Conservation (phyloP, 768 basidiomycete genomes). For the Boletus tomentosulus region DNA sequence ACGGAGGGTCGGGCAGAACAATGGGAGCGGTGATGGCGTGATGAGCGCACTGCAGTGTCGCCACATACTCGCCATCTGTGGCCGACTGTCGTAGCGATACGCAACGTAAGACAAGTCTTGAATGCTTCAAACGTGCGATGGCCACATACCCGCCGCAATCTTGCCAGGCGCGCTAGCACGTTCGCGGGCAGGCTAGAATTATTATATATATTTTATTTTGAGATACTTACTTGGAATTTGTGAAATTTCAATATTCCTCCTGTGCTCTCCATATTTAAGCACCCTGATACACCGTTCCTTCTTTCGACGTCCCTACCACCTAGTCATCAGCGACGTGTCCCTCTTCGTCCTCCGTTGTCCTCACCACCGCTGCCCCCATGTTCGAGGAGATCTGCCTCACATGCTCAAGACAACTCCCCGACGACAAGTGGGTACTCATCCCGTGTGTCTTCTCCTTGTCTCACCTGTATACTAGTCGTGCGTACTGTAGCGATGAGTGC, state of each 20-base stretch:
- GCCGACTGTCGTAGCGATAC: not conserved
- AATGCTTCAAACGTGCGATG: constrained; percentile 17
- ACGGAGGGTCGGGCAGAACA: not conserved
- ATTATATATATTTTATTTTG: constrained; percentile 4
- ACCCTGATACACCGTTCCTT: constrained; percentile 13
- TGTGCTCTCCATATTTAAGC: constrained; percentile 37
- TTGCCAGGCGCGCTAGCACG: constrained; percentile 3
- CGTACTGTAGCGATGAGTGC: constrained; percentile 71
- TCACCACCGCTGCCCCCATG: constrained; percentile 39
- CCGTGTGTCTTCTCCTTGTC: constrained; percentile 11
- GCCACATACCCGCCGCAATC: not conserved
- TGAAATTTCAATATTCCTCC: constrained; percentile 35
- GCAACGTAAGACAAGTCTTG: not conserved
- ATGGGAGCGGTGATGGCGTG: constrained; percentile 10
- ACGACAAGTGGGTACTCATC: constrained; percentile 51
- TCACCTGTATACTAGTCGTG: constrained; percentile 42
- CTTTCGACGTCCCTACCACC: constrained; percentile 15
- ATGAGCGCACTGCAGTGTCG: constrained; percentile 1
- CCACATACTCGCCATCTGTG: constrained; percentile 11
- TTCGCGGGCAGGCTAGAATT: constrained; percentile 7
- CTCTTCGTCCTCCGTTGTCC: not conserved
- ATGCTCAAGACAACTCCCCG: constrained; percentile 62
- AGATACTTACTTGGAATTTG: constrained; percentile 23
- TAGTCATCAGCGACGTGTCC: constrained; percentile 6
- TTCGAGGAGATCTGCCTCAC: constrained; percentile 76